phyloP scores from a whole-genome alignment of 306 rosid species.

The Prunus mume region DNA sequence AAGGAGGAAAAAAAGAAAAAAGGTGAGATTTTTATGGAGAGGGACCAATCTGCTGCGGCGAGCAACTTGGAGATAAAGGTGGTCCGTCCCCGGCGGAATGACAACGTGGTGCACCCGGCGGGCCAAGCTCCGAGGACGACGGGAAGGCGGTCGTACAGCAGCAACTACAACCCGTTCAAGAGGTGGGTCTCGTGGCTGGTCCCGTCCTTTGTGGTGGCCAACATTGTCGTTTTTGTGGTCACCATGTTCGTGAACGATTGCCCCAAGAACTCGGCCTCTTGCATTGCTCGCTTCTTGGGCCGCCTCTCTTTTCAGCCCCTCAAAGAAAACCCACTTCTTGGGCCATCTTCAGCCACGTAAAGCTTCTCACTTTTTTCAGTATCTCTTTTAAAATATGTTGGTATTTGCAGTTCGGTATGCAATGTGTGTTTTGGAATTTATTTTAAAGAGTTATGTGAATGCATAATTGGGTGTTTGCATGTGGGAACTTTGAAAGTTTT shows the following conservation, averaged over 20 bases:
- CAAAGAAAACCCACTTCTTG: conserved; percentile 78
- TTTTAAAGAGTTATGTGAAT: background rate
- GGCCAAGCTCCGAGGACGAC: conserved; percentile 15
- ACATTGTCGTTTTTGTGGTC: conserved; percentile 42
- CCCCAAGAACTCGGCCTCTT: conserved; percentile 44
- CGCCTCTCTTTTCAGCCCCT: conserved; percentile 75
- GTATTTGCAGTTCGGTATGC: background rate
- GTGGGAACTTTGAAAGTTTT: background rate
- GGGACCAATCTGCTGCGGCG: conserved; percentile 29
- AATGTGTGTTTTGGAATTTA: background rate
- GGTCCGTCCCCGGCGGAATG: conserved; percentile 39
- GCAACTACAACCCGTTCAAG: conserved; percentile 39
- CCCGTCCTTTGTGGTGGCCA: conserved; percentile 61
- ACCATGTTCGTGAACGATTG: conserved; percentile 67
- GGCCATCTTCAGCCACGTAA: conserved; percentile 79
- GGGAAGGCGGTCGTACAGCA: background rate
- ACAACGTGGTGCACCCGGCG: conserved; percentile 27
- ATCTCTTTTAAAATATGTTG: background rate
- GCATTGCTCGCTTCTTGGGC: conserved; percentile 64
- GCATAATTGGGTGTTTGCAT: background rate
- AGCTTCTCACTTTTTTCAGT: conserved; percentile 4
- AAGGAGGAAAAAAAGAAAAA: background rate
- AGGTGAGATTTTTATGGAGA: conserved; percentile 34
- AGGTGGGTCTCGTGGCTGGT: conserved; percentile 74
- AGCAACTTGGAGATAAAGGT: conserved; percentile 44